Evolutionary conservation across 225 moss, liverwort and hornwort species (phyloP).

Genomic region (Rhytidiadelphus loreus): DNA sequence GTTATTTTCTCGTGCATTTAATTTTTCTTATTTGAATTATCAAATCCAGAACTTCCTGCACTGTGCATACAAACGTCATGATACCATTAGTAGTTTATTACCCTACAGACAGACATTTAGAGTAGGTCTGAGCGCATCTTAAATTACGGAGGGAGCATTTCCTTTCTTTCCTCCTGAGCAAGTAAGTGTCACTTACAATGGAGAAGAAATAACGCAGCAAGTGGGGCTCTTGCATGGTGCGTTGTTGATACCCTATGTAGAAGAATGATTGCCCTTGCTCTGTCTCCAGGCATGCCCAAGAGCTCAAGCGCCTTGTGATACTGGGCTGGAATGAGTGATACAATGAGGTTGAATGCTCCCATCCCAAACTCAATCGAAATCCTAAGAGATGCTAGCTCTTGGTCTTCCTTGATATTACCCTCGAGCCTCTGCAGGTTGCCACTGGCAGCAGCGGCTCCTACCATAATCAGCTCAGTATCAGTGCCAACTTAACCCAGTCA

Average conservation of each 20-base stretch:
- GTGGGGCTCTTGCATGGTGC: constrained; percentile 80
- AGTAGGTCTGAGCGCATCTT: not conserved
- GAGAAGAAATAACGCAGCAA: constrained; percentile 65
- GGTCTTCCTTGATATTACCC: constrained; percentile 65
- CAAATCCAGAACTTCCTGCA: not conserved
- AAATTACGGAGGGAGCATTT: not conserved
- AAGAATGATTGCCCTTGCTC: constrained; percentile 49
- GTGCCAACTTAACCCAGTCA: not conserved
- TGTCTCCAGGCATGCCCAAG: constrained; percentile 76
- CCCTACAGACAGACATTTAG: not conserved
- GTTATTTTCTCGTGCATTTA: not conserved
- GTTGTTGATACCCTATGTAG: constrained; percentile 54
- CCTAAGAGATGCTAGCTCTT: constrained; percentile 72
- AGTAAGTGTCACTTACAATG: constrained; percentile 45
- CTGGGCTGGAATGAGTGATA: constrained; percentile 68
- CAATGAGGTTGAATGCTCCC: constrained; percentile 80
- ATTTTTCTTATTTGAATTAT: not conserved
- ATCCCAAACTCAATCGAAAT: constrained; percentile 82
- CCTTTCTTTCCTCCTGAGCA: not conserved
- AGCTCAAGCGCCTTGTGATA: constrained; percentile 88
- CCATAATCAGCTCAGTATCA: constrained; percentile 12
- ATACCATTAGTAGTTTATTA: not conserved
- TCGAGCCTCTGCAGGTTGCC: constrained; percentile 62
- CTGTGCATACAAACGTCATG: not conserved
- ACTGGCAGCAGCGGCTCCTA: constrained; percentile 66